Percentiles rank a stretch among this genome's conserved stretches.
Evolutionary conservation across 192 early-diverging fungal genomes (phyloP).

Genomic region (Martensiomyces pterosporus): DNA sequence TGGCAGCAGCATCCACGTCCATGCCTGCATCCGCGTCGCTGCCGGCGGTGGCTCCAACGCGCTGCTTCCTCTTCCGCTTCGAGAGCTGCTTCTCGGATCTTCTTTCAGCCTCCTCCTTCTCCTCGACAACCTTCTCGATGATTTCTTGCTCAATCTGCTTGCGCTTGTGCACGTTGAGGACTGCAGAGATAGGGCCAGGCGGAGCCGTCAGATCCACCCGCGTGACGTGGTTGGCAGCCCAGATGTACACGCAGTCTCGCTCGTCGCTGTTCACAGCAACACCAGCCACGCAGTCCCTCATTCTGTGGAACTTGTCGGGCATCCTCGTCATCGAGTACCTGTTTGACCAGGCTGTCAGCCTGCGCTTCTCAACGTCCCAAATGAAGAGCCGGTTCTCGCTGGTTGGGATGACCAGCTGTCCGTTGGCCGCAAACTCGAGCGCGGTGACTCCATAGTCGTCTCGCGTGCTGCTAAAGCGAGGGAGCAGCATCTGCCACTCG

Average conservation of each 20-base stretch:
- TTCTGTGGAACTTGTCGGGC: constrained; percentile 58
- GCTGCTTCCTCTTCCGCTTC: constrained; percentile 50
- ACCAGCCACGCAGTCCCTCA: constrained; percentile 71
- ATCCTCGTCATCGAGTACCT: constrained; percentile 58
- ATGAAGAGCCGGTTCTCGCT: constrained; percentile 76
- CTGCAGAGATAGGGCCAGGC: constrained; percentile 51
- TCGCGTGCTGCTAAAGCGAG: constrained; percentile 10
- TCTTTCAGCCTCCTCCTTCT: constrained; percentile 34
- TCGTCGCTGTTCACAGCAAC: constrained; percentile 64
- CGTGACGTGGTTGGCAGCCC: constrained; percentile 66
- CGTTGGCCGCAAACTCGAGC: constrained; percentile 18
- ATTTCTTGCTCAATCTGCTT: constrained; percentile 53
- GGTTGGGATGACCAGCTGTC: constrained; percentile 40
- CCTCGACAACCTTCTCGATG: constrained; percentile 35
- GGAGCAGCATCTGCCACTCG: constrained; percentile 40
- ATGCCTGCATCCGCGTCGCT: constrained; percentile 25
- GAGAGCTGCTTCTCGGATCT: constrained; percentile 35
- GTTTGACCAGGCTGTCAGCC: constrained; percentile 79
- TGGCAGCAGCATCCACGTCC: constrained; percentile 34
- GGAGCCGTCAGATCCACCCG: constrained; percentile 66
- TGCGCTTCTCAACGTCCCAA: constrained; percentile 61
- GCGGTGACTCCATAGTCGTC: constrained; percentile 15
- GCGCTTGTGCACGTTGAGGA: constrained; percentile 57
- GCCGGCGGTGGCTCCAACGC: constrained; percentile 15
- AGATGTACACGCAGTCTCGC: constrained; percentile 62